Percentiles rank a stretch among this genome's conserved stretches.
These are phyloP conservation scores for Fagopyrum homotropicum DNA, from an alignment of 148 eudicot genomes.

Conservation along the genomic window DNA sequence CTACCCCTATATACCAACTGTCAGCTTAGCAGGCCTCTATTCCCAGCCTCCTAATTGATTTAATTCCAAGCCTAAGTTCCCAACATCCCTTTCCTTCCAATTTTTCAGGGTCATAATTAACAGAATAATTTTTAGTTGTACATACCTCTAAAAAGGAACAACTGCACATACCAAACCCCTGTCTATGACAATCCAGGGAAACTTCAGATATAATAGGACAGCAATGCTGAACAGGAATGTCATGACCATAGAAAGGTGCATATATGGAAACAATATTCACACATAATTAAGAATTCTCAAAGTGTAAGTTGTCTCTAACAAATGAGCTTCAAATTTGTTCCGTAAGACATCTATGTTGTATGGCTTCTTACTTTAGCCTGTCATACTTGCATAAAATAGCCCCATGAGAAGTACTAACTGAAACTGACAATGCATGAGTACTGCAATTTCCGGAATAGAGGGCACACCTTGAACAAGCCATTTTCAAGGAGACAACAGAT, in stretches of 20 bases:
- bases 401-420: not conserved
- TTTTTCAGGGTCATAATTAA: not conserved
- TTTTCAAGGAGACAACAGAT: conserved; percentile 61
- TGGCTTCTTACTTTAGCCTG: not conserved
- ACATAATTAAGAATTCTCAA: not conserved
- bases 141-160: not conserved
- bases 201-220: not conserved
- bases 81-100: not conserved
- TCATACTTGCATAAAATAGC: not conserved
- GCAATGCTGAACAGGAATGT: not conserved
- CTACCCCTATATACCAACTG: not conserved
- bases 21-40: not conserved
- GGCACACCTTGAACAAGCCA: conserved; percentile 69
- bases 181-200: not conserved
- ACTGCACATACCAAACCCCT: not conserved
- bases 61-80: not conserved
- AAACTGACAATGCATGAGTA: not conserved
- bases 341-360: not conserved
- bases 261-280: not conserved
- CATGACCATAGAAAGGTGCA: not conserved
- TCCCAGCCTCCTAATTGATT: not conserved
- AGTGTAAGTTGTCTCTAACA: not conserved
- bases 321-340: not conserved
- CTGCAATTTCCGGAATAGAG: conserved; percentile 4
- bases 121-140: not conserved